Evolutionary conservation across 2,329 filamentous ascomycete genomes (phyloP).

Genomic region (Cercospora sp.): DNA sequence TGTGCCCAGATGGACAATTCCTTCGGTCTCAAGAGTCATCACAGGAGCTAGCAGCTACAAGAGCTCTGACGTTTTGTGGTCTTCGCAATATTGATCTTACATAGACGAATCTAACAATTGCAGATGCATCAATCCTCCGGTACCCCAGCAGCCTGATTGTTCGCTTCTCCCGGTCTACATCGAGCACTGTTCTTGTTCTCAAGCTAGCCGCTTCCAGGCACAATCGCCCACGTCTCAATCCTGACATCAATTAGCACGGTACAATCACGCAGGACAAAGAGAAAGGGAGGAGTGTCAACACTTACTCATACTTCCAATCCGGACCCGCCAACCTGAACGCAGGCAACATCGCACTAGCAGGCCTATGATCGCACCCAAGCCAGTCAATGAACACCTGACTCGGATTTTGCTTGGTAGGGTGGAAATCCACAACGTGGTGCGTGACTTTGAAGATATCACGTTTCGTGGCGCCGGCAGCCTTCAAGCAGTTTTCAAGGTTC

Average conservation of each 20-base stretch:
- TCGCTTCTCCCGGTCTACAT: not conserved
- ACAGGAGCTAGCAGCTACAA: not conserved
- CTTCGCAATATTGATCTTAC: not conserved
- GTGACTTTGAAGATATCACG: conserved; percentile 29
- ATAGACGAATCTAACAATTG: not conserved
- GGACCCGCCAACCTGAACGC: conserved; percentile 20
- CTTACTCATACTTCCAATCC: conserved; percentile 22
- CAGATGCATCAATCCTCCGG: not conserved
- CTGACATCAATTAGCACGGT: not conserved
- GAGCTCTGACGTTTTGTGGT: not conserved
- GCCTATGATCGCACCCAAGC: conserved; percentile 24
- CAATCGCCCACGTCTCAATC: conserved; percentile 26
- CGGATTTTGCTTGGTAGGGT: conserved; percentile 25
- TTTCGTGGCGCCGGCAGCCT: conserved; percentile 23
- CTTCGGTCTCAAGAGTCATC: not conserved
- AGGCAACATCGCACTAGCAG: conserved; percentile 27
- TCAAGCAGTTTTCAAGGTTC: conserved; percentile 27
- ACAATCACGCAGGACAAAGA: not conserved
- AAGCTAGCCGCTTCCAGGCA: conserved; percentile 10
- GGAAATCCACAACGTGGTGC: conserved; percentile 27
- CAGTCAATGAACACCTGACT: conserved; percentile 25
- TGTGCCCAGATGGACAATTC: not conserved
- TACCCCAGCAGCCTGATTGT: accelerated
- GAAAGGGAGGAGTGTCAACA: not conserved
- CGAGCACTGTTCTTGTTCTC: not conserved